Evolutionary conservation across 192 early-diverging fungal species (phyloP).

Genomic region (Podila epigama): DNA sequence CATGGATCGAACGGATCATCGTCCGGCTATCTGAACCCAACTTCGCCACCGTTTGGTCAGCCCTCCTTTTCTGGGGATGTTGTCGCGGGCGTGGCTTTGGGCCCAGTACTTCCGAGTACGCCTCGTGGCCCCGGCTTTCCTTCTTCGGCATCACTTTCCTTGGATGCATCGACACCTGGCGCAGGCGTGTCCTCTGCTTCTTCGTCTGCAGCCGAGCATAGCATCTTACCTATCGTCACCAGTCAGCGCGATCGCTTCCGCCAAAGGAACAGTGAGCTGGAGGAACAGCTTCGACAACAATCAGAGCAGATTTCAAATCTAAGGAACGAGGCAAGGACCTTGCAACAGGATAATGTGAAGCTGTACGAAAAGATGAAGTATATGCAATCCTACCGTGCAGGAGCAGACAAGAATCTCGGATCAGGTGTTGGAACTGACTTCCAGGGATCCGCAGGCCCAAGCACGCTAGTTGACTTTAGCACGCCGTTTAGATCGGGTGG

Average conservation of each 20-base stretch:
- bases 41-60: slow-evolving; percentile 34
- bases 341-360: slow-evolving; percentile 87
- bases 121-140: slow-evolving; percentile 38
- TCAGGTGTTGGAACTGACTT: slow-evolving; percentile 14
- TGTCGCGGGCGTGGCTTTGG: slow-evolving; percentile 34
- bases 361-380: slow-evolving; percentile 92
- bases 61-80: slow-evolving; percentile 31
- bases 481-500: slow-evolving; percentile 33
- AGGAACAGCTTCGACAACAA: slow-evolving; percentile 68
- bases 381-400: slow-evolving; percentile 74
- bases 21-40: slow-evolving; percentile 20
- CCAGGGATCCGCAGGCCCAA: slow-evolving; percentile 13
- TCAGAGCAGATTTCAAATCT: slow-evolving; percentile 62
- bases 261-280: slow-evolving; percentile 86
- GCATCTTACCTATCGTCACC: slow-evolving; percentile 86
- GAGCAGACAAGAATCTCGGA: slow-evolving; percentile 21
- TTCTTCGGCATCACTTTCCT: slow-evolving; percentile 4
- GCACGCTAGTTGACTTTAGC: slow-evolving; percentile 37
- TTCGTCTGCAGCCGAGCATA: slow-evolving; percentile 34
- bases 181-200: neutral
- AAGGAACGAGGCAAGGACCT: slow-evolving; percentile 65
- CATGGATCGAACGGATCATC: neutral
- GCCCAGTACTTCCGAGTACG: slow-evolving; percentile 16
- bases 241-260: slow-evolving; percentile 90
- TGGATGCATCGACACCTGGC: slow-evolving; percentile 4